Conservation (phyloP, 2,329 filamentous ascomycete species). For the Penicillium sp. region DNA sequence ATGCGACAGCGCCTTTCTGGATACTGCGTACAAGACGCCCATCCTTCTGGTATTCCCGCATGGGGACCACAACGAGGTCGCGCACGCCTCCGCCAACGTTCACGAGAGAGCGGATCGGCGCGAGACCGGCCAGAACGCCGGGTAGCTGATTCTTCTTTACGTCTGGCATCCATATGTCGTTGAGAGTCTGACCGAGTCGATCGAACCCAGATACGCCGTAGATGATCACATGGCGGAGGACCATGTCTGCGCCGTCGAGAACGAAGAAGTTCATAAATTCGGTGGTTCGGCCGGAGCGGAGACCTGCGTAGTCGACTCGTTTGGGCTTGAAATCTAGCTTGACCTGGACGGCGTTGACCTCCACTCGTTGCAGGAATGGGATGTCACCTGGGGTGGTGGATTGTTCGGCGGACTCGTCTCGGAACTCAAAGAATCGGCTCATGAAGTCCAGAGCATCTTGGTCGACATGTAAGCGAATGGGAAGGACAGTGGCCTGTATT, state of each 20-base stretch:
- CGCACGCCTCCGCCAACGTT: slow-evolving; percentile 86
- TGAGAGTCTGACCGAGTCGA: slow-evolving; percentile 81
- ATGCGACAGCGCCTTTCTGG: slow-evolving; percentile 83
- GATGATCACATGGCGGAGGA: slow-evolving; percentile 83
- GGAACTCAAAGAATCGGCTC: slow-evolving; percentile 96
- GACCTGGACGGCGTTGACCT: slow-evolving; percentile 79
- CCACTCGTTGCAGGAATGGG: slow-evolving; percentile 86
- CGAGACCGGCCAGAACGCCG: slow-evolving; percentile 82
- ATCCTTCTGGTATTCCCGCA: slow-evolving; percentile 91
- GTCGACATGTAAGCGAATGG: slow-evolving; percentile 88
- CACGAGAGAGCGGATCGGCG: slow-evolving; percentile 84
- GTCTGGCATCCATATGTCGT: slow-evolving; percentile 96
- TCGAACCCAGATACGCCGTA: slow-evolving; percentile 93
- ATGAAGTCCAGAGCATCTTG: slow-evolving; percentile 98
- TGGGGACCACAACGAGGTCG: slow-evolving; percentile 84
- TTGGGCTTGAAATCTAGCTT: slow-evolving; percentile 98
- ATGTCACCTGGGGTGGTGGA: slow-evolving; percentile 67
- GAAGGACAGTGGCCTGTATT: slow-evolving; percentile 67
- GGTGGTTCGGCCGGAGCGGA: slow-evolving; percentile 89
- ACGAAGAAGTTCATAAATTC: slow-evolving; percentile 99
- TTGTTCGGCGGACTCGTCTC: slow-evolving; percentile 65
- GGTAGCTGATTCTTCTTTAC: slow-evolving; percentile 87
- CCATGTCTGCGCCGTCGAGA: slow-evolving; percentile 83
- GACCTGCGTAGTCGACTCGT: slow-evolving; percentile 89
- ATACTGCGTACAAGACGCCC: slow-evolving; percentile 89